These are phyloP conservation scores for Podila verticillata DNA, from an alignment of 192 early-diverging fungal genomes.

Conservation along the genomic window DNA sequence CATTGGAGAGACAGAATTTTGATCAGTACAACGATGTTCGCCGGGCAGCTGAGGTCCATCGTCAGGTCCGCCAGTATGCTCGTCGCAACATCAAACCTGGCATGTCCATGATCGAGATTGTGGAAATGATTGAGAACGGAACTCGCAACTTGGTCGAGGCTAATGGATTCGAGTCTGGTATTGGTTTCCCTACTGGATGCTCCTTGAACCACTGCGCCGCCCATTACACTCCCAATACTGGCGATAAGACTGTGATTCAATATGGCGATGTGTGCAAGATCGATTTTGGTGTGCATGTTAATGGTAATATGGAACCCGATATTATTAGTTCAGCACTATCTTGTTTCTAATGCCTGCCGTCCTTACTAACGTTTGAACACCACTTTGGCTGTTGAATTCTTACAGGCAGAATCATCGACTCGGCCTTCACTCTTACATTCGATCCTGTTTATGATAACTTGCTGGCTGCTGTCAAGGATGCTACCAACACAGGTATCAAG, in stretches of 20 bases:
- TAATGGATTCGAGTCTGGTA: constrained; percentile 85
- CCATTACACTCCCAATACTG: constrained; percentile 98
- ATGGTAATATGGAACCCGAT: constrained; percentile 58
- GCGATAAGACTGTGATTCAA: constrained; percentile 88
- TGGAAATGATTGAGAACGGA: constrained; percentile 94
- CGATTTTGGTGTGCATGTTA: constrained; percentile 95
- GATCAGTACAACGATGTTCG: constrained; percentile 86
- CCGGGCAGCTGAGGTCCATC: constrained; percentile 93
- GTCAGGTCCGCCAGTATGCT: constrained; percentile 88
- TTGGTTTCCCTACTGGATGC: constrained; percentile 96
- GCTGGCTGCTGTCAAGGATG: constrained; percentile 89
- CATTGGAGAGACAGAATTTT: constrained; percentile 76
- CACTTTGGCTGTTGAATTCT: neutral
- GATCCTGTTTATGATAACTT: constrained; percentile 90
- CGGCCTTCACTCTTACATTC: constrained; percentile 93
- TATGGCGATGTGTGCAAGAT: constrained; percentile 96
- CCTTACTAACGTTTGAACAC: too few species aligned
- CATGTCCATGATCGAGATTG: constrained; percentile 93
- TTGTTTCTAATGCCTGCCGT: too few species aligned
- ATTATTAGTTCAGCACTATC: too few species aligned
- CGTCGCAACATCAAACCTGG: constrained; percentile 89
- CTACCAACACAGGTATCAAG: constrained; percentile 94
- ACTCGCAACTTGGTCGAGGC: constrained; percentile 89
- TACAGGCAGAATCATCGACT: constrained; percentile 90
- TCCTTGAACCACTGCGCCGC: constrained; percentile 96